These are phyloP conservation scores for Torulaspora gathmanii DNA, from an alignment of 805 yeast genomes.

Conservation along the genomic window DNA sequence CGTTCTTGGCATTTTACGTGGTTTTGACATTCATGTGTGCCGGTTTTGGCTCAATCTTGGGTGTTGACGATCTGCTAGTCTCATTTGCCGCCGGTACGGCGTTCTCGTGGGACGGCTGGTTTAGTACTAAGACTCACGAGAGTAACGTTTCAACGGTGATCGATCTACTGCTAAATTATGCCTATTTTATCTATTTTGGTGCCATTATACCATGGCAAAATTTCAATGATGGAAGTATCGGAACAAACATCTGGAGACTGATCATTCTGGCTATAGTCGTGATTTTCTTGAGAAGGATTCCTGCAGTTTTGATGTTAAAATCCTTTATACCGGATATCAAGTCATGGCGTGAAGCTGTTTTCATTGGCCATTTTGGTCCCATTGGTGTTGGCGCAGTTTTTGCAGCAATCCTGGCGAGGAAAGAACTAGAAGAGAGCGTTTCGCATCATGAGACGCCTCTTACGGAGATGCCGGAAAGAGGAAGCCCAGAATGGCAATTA, in stretches of 20 bases:
- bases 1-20: slow-evolving; percentile 78
- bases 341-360: slow-evolving; percentile 89
- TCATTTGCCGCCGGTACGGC: slow-evolving; percentile 93
- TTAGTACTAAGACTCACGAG: slow-evolving; percentile 75
- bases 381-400: slow-evolving; percentile 93
- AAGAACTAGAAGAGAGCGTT: slow-evolving; percentile 54
- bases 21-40: slow-evolving; percentile 80
- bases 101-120: slow-evolving; percentile 91
- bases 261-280: slow-evolving; percentile 69
- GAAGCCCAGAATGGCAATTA: slow-evolving; percentile 51
- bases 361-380: slow-evolving; percentile 95
- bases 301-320: slow-evolving; percentile 69
- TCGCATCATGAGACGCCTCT: slow-evolving; percentile 55
- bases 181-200: slow-evolving; percentile 86
- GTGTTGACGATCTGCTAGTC: slow-evolving; percentile 83
- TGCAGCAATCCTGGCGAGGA: slow-evolving; percentile 74
- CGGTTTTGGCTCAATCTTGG: slow-evolving; percentile 82
- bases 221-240: slow-evolving; percentile 57
- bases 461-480: slow-evolving; percentile 42
- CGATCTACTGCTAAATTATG: slow-evolving; percentile 73
- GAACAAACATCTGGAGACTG: slow-evolving; percentile 74
- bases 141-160: slow-evolving; percentile 87
- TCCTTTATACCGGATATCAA: slow-evolving; percentile 83
- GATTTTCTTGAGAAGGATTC: slow-evolving; percentile 72
- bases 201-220: slow-evolving; percentile 85